Evolutionary conservation across 2,329 filamentous ascomycete species (phyloP), one percentile per base, ranked within the genome.

Genomic region (Paramyrothecium sp.): DNA sequence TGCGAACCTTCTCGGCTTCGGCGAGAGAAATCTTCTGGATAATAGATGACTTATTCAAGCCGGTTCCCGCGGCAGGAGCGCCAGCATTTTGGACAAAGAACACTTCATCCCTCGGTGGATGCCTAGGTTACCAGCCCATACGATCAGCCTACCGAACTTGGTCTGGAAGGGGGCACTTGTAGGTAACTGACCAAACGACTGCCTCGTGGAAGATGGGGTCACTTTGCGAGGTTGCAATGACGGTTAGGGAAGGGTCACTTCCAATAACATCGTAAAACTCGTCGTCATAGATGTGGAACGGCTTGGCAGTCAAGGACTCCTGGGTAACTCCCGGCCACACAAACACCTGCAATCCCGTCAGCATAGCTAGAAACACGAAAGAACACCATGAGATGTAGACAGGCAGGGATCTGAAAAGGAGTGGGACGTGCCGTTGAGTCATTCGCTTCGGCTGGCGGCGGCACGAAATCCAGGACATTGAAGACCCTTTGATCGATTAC

Each of bases 51-150:
- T 78, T 81, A 54, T 75, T 72, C 2, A 81, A 65, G 0, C 79
- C 73, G 1, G 79, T 81, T 4, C 79, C 79, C 3, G 79, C 73
- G 17, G 69, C 75, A 1, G 54, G 56, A 0, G 73, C 69, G 0
- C 80, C 80, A 1, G 79, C 79, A 54, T 78, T 81, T 56, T 82
- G 79, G 1, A 75, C 78, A 56, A 83, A 82, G 64, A 82, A 81
- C 49, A 81, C 70, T 55, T 82, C 79, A 48, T 82, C 74, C 0
- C 78, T 80, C 3, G 71, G 73, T 7, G 61, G 67, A 34, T 73
- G 53, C 59, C 59, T 60, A 13, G 4, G 17, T 20, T 50, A 21
- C 44, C n/a, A 21, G n/a, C 44, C 8, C n/a, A 47, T 10, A 19
- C 20, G 44, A 16, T 17, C n/a, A 8, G n/a, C 20, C n/a, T 17